A percentile compares a stretch with the other conserved stretches of the same genome.
These are phyloP conservation scores for Calonectria ilicicola DNA, from an alignment of 2,329 filamentous ascomycete species.

Conservation along the genomic window DNA sequence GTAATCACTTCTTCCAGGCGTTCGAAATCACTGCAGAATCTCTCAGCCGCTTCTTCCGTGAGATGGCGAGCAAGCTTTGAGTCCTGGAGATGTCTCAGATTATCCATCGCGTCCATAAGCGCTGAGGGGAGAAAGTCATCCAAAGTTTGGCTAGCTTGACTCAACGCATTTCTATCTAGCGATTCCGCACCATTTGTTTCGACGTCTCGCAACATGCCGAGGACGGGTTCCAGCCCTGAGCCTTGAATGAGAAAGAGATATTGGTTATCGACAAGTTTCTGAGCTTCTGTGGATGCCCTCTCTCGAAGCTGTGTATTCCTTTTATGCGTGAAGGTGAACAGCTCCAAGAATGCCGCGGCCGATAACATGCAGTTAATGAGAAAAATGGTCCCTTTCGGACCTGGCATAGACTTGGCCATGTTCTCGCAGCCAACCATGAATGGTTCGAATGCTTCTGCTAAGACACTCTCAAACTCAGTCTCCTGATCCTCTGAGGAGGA, in stretches of 20 bases:
- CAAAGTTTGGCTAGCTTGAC: conserved; percentile 77
- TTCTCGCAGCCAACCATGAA: conserved; percentile 83
- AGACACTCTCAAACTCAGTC: conserved; percentile 78
- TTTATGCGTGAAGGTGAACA: conserved; percentile 73
- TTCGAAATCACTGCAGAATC: conserved; percentile 88
- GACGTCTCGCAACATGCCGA: conserved; percentile 65
- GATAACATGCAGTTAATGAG: conserved; percentile 77
- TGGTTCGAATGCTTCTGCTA: conserved; percentile 86
- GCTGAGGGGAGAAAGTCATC: conserved; percentile 95
- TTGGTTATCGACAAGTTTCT: conserved; percentile 74
- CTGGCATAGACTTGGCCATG: conserved; percentile 70
- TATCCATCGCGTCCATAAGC: conserved; percentile 90
- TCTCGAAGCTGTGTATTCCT: conserved; percentile 68
- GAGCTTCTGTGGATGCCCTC: conserved; percentile 65
- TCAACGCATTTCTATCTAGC: conserved; percentile 66
- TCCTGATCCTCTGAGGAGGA: conserved; percentile 69
- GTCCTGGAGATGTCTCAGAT: conserved; percentile 80
- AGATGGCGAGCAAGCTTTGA: conserved; percentile 78
- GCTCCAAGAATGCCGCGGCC: conserved; percentile 65
- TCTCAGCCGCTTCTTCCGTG: conserved; percentile 84
- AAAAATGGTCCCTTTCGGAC: conserved; percentile 75
- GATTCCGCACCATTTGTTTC: conserved; percentile 49
- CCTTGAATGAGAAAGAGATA: conserved; percentile 77
- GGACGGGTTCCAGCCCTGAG: conserved; percentile 78
- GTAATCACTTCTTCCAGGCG: conserved; percentile 64